A percentile compares a stretch with the other conserved stretches of the same genome.
Evolutionary conservation across 805 yeast genomes (phyloP).

Genomic region (Phaffomyces opuntiae): DNA sequence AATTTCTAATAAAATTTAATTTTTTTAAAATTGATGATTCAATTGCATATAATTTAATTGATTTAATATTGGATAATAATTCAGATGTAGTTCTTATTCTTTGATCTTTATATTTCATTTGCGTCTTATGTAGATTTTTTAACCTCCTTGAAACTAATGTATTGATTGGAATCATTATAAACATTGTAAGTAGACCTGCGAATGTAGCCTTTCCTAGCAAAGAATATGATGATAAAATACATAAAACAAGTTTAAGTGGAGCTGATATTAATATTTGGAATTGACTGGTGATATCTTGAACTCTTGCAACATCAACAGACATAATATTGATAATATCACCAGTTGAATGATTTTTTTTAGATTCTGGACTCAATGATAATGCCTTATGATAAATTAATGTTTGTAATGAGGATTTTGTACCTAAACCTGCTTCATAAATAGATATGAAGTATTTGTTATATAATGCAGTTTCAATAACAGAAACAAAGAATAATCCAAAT

Average conservation of each 20-base stretch:
- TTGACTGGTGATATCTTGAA: slow-evolving; percentile 52
- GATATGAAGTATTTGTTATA: slow-evolving; percentile 62
- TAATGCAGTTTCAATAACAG: slow-evolving; percentile 52
- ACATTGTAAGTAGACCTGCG: slow-evolving; percentile 48
- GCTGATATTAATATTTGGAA: slow-evolving; percentile 50
- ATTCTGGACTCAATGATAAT: slow-evolving; percentile 56
- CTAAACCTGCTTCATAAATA: slow-evolving; percentile 55
- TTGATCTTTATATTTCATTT: slow-evolving; percentile 56
- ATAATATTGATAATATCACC: slow-evolving; percentile 78
- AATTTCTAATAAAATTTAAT: slow-evolving; percentile 47
- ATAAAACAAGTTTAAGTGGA: slow-evolving; percentile 48
- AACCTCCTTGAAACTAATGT: slow-evolving; percentile 38
- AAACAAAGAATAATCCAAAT: slow-evolving; percentile 51
- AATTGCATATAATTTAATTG: slow-evolving; percentile 65
- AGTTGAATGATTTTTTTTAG: slow-evolving; percentile 51
- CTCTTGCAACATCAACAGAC: slow-evolving; percentile 66
- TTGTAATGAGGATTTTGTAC: slow-evolving; percentile 57
- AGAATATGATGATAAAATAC: slow-evolving; percentile 46
- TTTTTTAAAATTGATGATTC: slow-evolving; percentile 55
- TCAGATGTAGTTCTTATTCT: slow-evolving; percentile 57
- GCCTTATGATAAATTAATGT: slow-evolving; percentile 68
- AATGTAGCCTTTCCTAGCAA: slow-evolving; percentile 53
- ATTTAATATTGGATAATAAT: slow-evolving; percentile 50
- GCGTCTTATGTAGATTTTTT: slow-evolving; percentile 41
- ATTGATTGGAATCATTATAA: slow-evolving; percentile 53